A percentile compares a stretch with the other conserved stretches of the same genome.
phyloP scores from a whole-genome alignment of 345 rosid genomes.

The Pugionium cornutum region DNA sequence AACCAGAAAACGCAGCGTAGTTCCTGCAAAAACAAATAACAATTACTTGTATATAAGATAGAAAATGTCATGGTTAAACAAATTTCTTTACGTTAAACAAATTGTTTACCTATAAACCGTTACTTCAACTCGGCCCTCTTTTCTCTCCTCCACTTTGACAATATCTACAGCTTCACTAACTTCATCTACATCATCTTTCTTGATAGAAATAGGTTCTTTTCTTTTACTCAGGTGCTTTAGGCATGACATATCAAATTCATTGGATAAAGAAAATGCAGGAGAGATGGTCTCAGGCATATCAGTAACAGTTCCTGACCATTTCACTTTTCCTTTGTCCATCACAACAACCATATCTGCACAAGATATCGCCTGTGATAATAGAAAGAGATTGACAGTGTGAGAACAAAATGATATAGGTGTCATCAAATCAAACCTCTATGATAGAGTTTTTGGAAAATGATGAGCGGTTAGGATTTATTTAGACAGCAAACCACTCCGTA shows the following conservation, averaged over 20 bases:
- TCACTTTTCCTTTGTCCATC: slow-evolving; percentile 74
- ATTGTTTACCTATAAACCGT: slow-evolving; percentile 67
- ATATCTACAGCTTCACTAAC: slow-evolving; percentile 54
- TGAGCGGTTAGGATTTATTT: too few species aligned
- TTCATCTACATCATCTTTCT: slow-evolving; percentile 38
- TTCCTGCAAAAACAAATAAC: slow-evolving; percentile 51
- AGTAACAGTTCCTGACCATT: slow-evolving; percentile 72
- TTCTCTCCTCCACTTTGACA: slow-evolving; percentile 65
- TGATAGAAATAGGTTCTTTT: slow-evolving; percentile 29
- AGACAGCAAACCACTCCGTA: too few species aligned
- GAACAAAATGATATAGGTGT: neutral
- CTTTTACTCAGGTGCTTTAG: slow-evolving; percentile 34
- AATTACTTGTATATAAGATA: neutral
- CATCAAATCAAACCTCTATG: neutral
- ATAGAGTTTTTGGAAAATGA: neutral
- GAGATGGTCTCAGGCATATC: slow-evolving; percentile 55
- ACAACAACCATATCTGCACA: slow-evolving; percentile 72
- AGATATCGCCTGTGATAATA: slow-evolving; percentile 70
- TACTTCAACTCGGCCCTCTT: slow-evolving; percentile 82
- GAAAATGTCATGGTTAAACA: neutral
- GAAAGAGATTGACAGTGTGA: slow-evolving; percentile 6
- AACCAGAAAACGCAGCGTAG: slow-evolving; percentile 78
- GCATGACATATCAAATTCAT: slow-evolving; percentile 49
- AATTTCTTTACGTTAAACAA: neutral
- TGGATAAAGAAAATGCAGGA: slow-evolving; percentile 47